Base-by-base conservation (phyloP, 73 alveolate species). In the Strombidium stylifer region DNA sequence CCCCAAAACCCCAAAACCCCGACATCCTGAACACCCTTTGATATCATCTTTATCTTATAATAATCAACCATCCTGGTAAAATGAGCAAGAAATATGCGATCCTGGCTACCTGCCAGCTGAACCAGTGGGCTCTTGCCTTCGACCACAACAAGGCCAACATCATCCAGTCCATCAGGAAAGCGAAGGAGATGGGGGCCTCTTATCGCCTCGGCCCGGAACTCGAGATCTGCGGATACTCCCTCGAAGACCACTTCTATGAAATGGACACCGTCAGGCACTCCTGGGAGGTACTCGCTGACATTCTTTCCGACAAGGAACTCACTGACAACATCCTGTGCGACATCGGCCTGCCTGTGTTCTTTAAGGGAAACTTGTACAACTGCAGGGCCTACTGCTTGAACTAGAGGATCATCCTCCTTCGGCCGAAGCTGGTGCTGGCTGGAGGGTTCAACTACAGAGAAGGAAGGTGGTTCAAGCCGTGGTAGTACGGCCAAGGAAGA, bases 171-270 rank as follows among this genome's bases (percentile, higher is more conserved):
- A 90, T 93, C 30, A 40, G 75, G 53, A 44, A 26, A 39, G 84
- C 93, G 25, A 86, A 86, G 67, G 84, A 49, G 1, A 36, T 37
- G 16, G 90, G 90, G 6, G 89, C 93, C 20, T 26, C 77, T 1
- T 45, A 66, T 25, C 53, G 96, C n/a, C 41, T 77, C 24, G 95
- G 96, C 20, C 96, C 94, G 1, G 94, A 85, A 55, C 85, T 93
- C 42, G 98, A 93, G 61, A 53, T 93, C 21, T 55, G 94, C 1
- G 98, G 98, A 25, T 91, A 93, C 58, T 73, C 88, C 24, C 82
- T 94, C 66, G 98, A 91, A 68, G 98, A 93, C 31, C 96, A 92
- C 52, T 93, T 93, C 74, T 74, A 84, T 6, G 98, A 93, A 59
- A 32, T 61, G 35, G 98, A 93, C 73, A 93, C 98, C n/a, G 86